Conservation (phyloP, 768 basidiomycete genomes). For the Sarcomyxa edulis region DNA sequence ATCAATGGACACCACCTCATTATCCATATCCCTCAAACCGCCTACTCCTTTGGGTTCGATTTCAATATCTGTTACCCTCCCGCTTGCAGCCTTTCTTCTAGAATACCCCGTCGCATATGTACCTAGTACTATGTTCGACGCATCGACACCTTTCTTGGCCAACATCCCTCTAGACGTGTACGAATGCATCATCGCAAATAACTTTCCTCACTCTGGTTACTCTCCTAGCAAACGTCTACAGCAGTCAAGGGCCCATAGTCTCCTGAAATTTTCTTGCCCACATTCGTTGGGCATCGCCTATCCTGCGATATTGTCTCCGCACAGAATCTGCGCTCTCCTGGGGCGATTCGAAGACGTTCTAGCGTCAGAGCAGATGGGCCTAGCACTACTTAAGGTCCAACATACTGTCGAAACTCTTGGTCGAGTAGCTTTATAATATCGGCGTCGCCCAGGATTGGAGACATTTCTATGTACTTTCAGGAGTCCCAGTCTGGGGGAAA, state of each 20-base stretch:
- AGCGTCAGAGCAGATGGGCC: constrained; percentile 12
- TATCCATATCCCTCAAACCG: too few species aligned
- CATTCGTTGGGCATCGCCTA: constrained; percentile 16
- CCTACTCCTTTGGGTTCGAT: too few species aligned
- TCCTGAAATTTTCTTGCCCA: constrained; percentile 60
- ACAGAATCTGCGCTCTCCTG: constrained; percentile 24
- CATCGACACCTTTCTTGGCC: constrained; percentile 34
- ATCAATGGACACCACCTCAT: too few species aligned
- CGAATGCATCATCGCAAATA: constrained; percentile 26
- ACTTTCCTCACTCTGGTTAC: not conserved
- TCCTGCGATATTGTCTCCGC: constrained; percentile 14
- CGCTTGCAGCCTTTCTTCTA: constrained; percentile 54
- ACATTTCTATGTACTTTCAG: too few species aligned
- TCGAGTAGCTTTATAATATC: constrained; percentile 42
- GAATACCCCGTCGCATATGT: constrained; percentile 58
- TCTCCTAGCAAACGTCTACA: not conserved
- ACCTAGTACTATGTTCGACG: constrained; percentile 18
- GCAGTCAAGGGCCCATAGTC: constrained; percentile 26
- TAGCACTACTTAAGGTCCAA: constrained; percentile 18
- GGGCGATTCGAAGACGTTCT: constrained; percentile 29
- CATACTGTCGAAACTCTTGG: constrained; percentile 34
- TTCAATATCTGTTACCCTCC: too few species aligned
- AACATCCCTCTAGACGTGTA: constrained; percentile 47
- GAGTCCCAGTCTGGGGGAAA: too few species aligned
- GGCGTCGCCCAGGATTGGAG: too few species aligned